These are phyloP conservation scores for Dictyostelium intermedium DNA, from an alignment of 78 protist species.

Conservation along the genomic window DNA sequence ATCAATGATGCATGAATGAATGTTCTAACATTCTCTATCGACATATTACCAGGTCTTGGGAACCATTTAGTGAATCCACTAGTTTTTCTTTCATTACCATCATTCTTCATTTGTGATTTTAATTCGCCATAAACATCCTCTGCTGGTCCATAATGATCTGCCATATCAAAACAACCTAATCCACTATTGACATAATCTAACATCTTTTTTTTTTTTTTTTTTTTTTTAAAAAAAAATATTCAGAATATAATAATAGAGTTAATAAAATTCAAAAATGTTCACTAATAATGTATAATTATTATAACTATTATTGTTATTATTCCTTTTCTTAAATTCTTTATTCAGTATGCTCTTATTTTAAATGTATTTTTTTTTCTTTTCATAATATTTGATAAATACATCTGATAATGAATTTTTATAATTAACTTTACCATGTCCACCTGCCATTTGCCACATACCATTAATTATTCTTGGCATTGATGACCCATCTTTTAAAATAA, in stretches of 20 bases:
- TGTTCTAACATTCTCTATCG: slow-evolving; percentile 20
- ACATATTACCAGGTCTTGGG: slow-evolving; percentile 50
- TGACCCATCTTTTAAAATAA: slow-evolving; percentile 18
- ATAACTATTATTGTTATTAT: background rate
- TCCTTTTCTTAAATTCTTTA: no score
- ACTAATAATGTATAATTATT: no score
- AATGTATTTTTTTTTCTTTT: background rate
- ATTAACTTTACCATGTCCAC: slow-evolving; percentile 76
- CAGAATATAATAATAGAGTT: no score
- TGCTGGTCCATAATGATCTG: slow-evolving; percentile 70
- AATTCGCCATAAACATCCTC: slow-evolving; percentile 72
- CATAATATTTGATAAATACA: background rate
- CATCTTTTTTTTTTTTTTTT: slow-evolving; percentile 3
- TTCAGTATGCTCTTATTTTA: no score
- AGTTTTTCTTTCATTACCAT: background rate
- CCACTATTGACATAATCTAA: slow-evolving; percentile 34
- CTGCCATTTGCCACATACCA: slow-evolving; percentile 66
- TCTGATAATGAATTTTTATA: slow-evolving; percentile 50
- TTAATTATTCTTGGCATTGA: slow-evolving; percentile 35
- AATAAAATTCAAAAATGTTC: no score
- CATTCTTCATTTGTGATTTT: background rate
- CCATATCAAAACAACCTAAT: slow-evolving; percentile 52
- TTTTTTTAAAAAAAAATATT: no score
- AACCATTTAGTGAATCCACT: slow-evolving; percentile 70
- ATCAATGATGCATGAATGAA: slow-evolving; percentile 6